These are phyloP conservation scores for Astrephomene gubernaculifera DNA, from an alignment of 139 green algal species.

Conservation along the genomic window DNA sequence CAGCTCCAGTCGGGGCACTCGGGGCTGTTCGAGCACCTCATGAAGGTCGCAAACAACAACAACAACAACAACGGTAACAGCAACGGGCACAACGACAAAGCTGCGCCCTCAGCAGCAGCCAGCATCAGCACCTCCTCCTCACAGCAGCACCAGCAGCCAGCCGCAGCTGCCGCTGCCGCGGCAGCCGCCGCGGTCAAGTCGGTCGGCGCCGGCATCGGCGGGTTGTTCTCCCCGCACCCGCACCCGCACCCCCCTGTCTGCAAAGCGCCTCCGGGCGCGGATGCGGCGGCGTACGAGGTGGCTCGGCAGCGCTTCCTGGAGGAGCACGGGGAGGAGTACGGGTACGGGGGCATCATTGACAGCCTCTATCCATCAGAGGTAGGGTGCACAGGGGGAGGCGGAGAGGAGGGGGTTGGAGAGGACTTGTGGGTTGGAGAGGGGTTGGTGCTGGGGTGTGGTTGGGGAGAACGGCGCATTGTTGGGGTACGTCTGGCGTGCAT, in stretches of 20 bases:
- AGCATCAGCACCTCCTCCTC: background rate
- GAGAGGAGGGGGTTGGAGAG: too few species aligned
- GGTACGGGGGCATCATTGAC: constrained; percentile 70
- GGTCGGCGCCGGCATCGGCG: background rate
- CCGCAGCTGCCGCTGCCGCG: background rate
- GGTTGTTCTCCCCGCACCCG: too few species aligned
- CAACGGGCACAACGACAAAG: constrained; percentile 28
- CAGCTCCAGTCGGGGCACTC: constrained; percentile 3
- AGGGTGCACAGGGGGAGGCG: background rate
- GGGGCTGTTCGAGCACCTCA: constrained; percentile 45
- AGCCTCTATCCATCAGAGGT: constrained; percentile 70
- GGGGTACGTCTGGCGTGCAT: too few species aligned
- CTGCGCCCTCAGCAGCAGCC: background rate
- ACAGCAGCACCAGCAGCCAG: background rate
- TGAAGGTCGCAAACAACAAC: constrained; percentile 16
- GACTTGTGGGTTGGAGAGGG: too few species aligned
- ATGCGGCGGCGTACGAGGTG: constrained; percentile 13
- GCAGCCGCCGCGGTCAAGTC: background rate
- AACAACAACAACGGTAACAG: constrained; percentile 25
- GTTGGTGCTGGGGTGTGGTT: too few species aligned
- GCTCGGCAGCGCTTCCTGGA: constrained; percentile 44
- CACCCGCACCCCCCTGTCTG: background rate
- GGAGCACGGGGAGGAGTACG: constrained; percentile 55
- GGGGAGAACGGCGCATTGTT: too few species aligned
- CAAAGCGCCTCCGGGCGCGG: constrained; percentile 17